phyloP scores from a whole-genome alignment of 192 early-diverging fungal genomes.

The Coemansia sp. region DNA sequence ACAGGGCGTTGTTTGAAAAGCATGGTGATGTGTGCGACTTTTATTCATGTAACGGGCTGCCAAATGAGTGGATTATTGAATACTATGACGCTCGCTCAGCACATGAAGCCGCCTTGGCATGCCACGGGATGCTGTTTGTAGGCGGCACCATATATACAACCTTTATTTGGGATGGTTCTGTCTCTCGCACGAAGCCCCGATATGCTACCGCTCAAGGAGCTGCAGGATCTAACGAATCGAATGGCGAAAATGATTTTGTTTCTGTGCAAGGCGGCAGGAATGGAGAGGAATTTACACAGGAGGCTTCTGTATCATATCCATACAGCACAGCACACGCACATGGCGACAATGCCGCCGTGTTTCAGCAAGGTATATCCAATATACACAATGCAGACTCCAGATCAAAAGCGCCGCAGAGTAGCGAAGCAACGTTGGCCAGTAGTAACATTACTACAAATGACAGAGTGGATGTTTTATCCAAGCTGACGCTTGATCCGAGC shows the following conservation, averaged over 20 bases:
- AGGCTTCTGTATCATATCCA: neutral
- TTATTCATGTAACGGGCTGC: constrained; percentile 11
- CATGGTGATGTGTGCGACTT: constrained; percentile 26
- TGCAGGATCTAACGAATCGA: neutral
- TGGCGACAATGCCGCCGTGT: neutral
- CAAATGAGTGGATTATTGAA: constrained; percentile 34
- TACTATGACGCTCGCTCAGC: constrained; percentile 37
- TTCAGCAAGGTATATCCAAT: no score
- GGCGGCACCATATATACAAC: constrained; percentile 27
- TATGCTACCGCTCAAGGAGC: neutral
- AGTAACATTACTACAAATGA: neutral
- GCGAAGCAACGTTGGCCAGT: neutral
- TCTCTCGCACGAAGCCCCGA: neutral
- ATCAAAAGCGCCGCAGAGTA: neutral
- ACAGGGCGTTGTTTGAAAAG: constrained; percentile 18
- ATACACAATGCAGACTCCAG: neutral
- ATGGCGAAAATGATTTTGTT: neutral
- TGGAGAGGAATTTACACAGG: neutral
- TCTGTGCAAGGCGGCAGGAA: neutral
- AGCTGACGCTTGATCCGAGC: constrained; percentile 23
- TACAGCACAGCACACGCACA: neutral
- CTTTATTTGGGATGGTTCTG: constrained; percentile 33
- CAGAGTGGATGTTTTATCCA: constrained; percentile 8
- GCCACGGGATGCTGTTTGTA: constrained; percentile 8
- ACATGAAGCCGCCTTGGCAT: constrained; percentile 7